Evolutionary conservation across 768 basidiomycete species (phyloP).

Genomic region (Inosperma sp.): DNA sequence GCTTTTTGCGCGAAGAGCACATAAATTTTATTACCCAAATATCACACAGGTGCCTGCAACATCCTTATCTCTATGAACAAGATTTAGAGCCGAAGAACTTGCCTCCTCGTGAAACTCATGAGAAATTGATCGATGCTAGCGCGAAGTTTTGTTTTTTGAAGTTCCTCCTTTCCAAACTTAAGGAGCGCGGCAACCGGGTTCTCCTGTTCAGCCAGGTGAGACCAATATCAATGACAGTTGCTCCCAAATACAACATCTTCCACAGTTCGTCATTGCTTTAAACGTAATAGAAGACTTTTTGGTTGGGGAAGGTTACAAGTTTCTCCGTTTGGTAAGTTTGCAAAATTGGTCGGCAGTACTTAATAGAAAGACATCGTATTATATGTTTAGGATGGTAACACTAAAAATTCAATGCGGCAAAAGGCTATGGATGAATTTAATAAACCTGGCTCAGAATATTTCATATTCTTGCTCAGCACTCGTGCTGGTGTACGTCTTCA

Average conservation of each 20-base stretch:
- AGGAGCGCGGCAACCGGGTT: constrained; percentile 81
- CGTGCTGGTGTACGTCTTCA: constrained; percentile 64
- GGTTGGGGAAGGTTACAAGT: constrained; percentile 73
- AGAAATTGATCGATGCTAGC: constrained; percentile 76
- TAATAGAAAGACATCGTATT: neutral
- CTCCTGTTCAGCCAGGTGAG: constrained; percentile 87
- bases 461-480: constrained; percentile 88
- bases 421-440: constrained; percentile 96
- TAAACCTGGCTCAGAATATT: constrained; percentile 76
- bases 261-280: constrained; percentile 81
- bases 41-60: constrained; percentile 70
- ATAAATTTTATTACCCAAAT: neutral
- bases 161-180: constrained; percentile 74
- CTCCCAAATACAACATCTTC: neutral
- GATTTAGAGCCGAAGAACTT: constrained; percentile 74
- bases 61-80: constrained; percentile 80
- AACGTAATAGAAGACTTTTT: constrained; percentile 89
- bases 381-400: constrained; percentile 72
- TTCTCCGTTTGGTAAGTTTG: constrained; percentile 61
- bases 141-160: constrained; percentile 82
- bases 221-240: neutral
- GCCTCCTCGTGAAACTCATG: constrained; percentile 56
- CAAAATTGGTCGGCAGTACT: neutral
- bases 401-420: constrained; percentile 80
- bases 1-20: neutral